Percentiles rank a stretch among this genome's conserved stretches.
These are phyloP conservation scores for Scytalidium sp. DNA, from an alignment of 2,329 filamentous ascomycete genomes.

Conservation along the genomic window DNA sequence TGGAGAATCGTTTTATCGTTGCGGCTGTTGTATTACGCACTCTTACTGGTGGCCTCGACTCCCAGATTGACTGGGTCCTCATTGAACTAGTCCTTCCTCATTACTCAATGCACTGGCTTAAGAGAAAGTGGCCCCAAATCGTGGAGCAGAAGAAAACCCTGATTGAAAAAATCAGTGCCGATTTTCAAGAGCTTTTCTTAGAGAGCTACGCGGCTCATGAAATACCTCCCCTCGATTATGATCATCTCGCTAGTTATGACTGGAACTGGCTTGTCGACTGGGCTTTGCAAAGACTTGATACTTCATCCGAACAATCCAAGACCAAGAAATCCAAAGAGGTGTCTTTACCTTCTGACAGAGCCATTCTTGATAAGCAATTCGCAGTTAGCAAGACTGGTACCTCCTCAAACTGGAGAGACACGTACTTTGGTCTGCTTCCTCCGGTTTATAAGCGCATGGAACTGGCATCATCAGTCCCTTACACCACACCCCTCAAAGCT, in stretches of 20 bases:
- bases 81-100: conserved; percentile 54
- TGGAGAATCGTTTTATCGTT: conserved; percentile 48
- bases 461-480: conserved; percentile 40
- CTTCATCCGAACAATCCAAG: not conserved
- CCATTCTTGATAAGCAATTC: not conserved
- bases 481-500: conserved; percentile 31
- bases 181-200: conserved; percentile 65
- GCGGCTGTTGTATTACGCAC: conserved; percentile 57
- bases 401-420: conserved; percentile 47
- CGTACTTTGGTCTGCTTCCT: conserved; percentile 51
- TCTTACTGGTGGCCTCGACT: conserved; percentile 58
- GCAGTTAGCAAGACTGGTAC: not conserved
- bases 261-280: conserved; percentile 66
- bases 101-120: conserved; percentile 47
- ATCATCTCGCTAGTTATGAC: conserved; percentile 62
- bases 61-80: conserved; percentile 59
- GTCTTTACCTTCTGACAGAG: not conserved
- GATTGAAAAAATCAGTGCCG: conserved; percentile 54
- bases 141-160: conserved; percentile 48
- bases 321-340: not conserved
- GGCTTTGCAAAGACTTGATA: conserved; percentile 47
- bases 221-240: conserved; percentile 60
- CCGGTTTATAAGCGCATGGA: conserved; percentile 36
- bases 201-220: conserved; percentile 62
- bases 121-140: conserved; percentile 53